Base-by-base conservation (phyloP, 2,329 filamentous ascomycete genomes). In the Botrytis fragariae region DNA sequence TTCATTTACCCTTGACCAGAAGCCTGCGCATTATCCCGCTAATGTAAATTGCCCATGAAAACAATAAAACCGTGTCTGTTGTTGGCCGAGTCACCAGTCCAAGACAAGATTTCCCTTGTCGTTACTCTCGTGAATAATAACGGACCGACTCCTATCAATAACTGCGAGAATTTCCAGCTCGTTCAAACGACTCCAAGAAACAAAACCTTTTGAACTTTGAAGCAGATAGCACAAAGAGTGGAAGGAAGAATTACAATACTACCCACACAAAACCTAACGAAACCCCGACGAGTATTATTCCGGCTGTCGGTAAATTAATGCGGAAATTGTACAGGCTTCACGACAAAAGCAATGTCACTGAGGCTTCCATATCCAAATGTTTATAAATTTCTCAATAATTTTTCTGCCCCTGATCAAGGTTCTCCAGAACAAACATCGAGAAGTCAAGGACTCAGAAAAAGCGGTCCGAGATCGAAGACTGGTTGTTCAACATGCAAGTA, bases 401-500 rank as follows among this genome's bases (percentile, higher is more conserved):
- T 80, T 73, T 76, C 78, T 22, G 78, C 78, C 59, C 79, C 79
- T 44, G 77, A 79, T 68, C 78, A 80, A 73, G 76, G 77, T 32
- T 79, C 78, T 45, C 79, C 79, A 42, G 79, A 80, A 65, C 77
- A 79, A 62, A 78, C 76, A 25, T 80, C 79, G 6, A 75, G 79
- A 72, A 80, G 78, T 74, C 79, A 80, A 75, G 79, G 79, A 39
- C 77, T 80, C 20, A 77, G 79, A 69, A 80, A 80, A 79, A 80
- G 79, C 75, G 79, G 79, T 29, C 79, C 79, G 48, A 75, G 79
- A 63, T 80, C 79, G 42, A 80, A 80, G 75, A 80, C 78, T 18
- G 79, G 79, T n/a, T 80, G 79, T 72, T 76, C 77, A n/a, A 80
- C 79, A 35, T 80, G 79, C 79, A 80, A 80, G 79, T 80, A 78